Base-by-base conservation (phyloP, 441 rosid species). In the Daphne laureola region DNA sequence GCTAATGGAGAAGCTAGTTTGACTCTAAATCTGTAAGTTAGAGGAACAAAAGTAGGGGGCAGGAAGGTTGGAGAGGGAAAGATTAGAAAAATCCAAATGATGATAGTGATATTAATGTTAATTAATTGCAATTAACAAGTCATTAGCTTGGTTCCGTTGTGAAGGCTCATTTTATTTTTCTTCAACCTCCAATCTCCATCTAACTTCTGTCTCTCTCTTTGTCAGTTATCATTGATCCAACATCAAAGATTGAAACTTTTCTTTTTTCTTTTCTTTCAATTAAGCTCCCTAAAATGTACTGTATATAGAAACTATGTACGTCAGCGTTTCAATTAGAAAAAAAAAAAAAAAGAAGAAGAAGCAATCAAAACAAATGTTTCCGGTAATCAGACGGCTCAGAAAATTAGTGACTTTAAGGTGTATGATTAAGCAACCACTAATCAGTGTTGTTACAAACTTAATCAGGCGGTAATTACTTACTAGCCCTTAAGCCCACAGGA, bases 121-220 rank as follows among this genome's bases (percentile, higher is more conserved):
- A 58, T 61, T 23, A 51, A 65, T 65, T 58, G 55, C 15, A 4
- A 16, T 46, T 54, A 35, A 66, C 49, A 64, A 69, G 8, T 53
- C 26, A 43, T 55, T 51, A 27, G 13, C 14, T 13, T 44, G 55
- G 64, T 56, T 40, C 17, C 67, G 73, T 67, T 45, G 67, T 57
- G 64, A 46, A 48, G 60, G 59, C 40, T 59, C 59, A 26, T 17
- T 31, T 31, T 31, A 31, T 31, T 31, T 31, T 31, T 6, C 8
- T 31, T 57, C 70, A 63, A 56, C 58, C 74, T 46, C 66, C 69
- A 64, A 41, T 43, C 77, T 55, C 69, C 55, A 58, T 52, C 64
- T 46, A 50, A 48, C 66, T 68, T 70, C 38, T 72, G 84, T 76
- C 78, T 67, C 74, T 75, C 82, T 70, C 23, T 63, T 67, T 79